Evolutionary conservation across 176 grass and related monocot genomes (phyloP), one percentile per base, ranked within the genome.

Genomic region (Chloris gayana): DNA sequence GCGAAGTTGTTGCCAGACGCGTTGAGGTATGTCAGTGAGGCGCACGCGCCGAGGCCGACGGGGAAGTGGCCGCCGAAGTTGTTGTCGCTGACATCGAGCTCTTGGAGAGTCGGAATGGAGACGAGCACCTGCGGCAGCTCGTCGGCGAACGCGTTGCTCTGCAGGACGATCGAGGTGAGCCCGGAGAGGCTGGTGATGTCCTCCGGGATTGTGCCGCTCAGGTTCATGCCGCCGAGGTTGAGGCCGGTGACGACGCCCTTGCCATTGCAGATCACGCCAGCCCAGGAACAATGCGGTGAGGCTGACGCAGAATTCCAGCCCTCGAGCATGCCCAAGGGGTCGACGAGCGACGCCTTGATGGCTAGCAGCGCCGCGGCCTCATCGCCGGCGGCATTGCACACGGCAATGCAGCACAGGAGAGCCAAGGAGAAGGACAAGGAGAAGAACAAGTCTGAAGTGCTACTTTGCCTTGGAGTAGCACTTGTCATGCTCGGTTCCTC

Each of bases 1-100:
- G 76, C 92, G 70, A 98, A 93, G 77, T 98, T 95, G 85, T 98
- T 98, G 26, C 88, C 96, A 7, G 96, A 98, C 14, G 88, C 90
- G 26, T 98, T 98, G 86, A 98, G 88, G 81, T 51, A 71, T 0
- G 37, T 74, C 74, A 98, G 13, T 3, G 53, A 73, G 14, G 82
- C 59, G 22, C 79, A 95, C 4, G 65, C 82, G 9, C 92, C 92
- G 83, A 95, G 62, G 22, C 92, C 92, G 0, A 87, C 67, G 1
- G 96, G 92, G 72, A 98, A 95, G 50, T 73, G 78, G 32, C 96
- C 90, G 58, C 37, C 87, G 79, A 98, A 98, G 87, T 71, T 81
- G 90, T 98, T 98, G 86, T 98, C 90, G 49, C 96, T 95, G 39
- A 98, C 78, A 35, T 98, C 96, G 41, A 98, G 41, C 67, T 85